Base-by-base conservation (phyloP, 2,329 filamentous ascomycete species). In the Acephala macrosclerotiorum region DNA sequence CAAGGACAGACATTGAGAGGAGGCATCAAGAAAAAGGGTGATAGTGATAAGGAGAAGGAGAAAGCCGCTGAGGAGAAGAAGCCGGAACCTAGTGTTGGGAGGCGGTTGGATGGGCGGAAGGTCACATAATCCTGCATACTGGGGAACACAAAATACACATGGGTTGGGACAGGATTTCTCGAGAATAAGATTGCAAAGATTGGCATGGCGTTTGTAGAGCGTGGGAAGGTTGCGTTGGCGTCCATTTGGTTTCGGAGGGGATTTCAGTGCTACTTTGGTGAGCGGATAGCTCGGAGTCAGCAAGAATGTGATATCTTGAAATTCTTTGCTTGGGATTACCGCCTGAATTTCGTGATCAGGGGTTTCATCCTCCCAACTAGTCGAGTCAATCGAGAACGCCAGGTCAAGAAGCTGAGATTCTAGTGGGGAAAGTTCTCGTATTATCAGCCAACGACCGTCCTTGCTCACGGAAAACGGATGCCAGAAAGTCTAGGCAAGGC, bases 1-100 rank as follows among this genome's bases (percentile, higher is more conserved):
- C 88, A 92, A 70, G 95, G 95, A 0, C 92, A 97, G 78, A 96
- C 91, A 5, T 80, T 97, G 42, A 84, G 88, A 49, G 84, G 87
- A 18, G 85, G 84, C 1, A 83, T 85, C 36, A 96, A 94, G 84
- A 90, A 91, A 78, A 94, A 93, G 60, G 67, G 66, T 5, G 67
- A 73, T 22, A 59, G 58, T 14, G 33, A 45, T 20, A 68, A 73
- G 60, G 69, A 70, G 47, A 51, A 57, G 14, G 67, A 72, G 53
- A 66, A 68, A n/a, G 20, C 38, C 2, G 65, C 56, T 12, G 66
- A 72, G 45, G 72, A 71, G 61, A 71, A 66, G 60, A 73, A 74
- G 61, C 61, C 66, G 8, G 71, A 70, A 18, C 60, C 66, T 14
- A 61, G 49, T 65, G 57, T 67, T n/a, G 71, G 71, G 29, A 59